Evolutionary conservation across 1,139 yeast species (phyloP).

Genomic region (Debaryomyces coudertii): DNA sequence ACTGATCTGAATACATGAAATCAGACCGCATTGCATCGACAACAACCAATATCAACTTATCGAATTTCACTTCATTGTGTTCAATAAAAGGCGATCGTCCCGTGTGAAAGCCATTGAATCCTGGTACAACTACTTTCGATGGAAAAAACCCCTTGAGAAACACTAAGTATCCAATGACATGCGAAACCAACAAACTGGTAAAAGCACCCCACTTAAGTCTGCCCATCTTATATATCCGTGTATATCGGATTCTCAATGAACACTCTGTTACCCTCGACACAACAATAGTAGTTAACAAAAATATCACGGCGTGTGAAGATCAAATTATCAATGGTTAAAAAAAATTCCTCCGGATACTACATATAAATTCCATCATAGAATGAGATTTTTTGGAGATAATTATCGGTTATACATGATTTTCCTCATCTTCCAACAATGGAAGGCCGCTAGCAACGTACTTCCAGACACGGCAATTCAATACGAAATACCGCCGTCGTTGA

Average conservation of each 20-base stretch:
- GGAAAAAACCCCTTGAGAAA: slow-evolving; percentile 91
- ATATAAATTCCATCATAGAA: too few relatives aligned
- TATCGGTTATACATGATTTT: not conserved
- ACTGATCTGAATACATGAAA: slow-evolving; percentile 70
- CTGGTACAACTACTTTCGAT: slow-evolving; percentile 71
- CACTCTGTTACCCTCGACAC: not conserved
- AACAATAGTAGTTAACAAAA: not conserved
- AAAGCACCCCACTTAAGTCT: slow-evolving; percentile 4
- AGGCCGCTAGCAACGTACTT: slow-evolving; percentile 1
- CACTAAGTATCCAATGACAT: slow-evolving; percentile 55
- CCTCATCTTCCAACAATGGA: not conserved
- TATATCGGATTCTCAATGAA: not conserved
- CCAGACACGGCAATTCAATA: not conserved
- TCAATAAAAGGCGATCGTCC: slow-evolving; percentile 23
- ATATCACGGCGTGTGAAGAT: not conserved
- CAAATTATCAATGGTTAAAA: not conserved
- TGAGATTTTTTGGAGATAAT: too few relatives aligned
- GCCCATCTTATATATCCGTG: not conserved
- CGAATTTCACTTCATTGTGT: slow-evolving; percentile 52
- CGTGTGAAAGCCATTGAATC: slow-evolving; percentile 41
- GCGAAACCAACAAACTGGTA: slow-evolving; percentile 9
- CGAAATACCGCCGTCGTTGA: slow-evolving; percentile 1
- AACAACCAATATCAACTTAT: slow-evolving; percentile 75
- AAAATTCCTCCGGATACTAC: too few relatives aligned
- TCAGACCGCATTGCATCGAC: slow-evolving; percentile 94